Conservation (phyloP, 1,139 yeast genomes). For the Protomyces pachydermus region DNA sequence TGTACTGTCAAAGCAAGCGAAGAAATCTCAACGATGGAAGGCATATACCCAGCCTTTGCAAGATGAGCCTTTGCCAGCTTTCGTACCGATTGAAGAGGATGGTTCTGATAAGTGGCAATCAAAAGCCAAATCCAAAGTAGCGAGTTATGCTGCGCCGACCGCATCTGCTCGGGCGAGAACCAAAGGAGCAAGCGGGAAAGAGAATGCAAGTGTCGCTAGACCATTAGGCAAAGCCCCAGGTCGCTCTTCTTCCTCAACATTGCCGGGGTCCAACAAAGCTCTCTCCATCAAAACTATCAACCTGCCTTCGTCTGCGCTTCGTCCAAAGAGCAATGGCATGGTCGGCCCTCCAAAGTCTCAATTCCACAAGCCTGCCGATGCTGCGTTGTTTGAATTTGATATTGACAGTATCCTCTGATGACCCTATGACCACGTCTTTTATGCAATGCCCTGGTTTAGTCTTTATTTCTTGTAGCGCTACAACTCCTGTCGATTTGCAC, state of each 20-base stretch:
- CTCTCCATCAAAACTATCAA: not conserved
- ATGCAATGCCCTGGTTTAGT: not conserved
- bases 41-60: not conserved
- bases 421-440: not conserved
- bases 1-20: not conserved
- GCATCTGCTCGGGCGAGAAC: conserved; percentile 11
- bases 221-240: not conserved
- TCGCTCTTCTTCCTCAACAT: no score
- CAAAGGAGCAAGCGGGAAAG: not conserved
- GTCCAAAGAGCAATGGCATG: not conserved
- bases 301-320: not conserved
- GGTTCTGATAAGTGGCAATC: not conserved
- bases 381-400: not conserved
- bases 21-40: not conserved
- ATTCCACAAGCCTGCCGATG: not conserved
- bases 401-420: not conserved
- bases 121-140: not conserved
- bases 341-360: not conserved
- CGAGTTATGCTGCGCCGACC: conserved; percentile 15
- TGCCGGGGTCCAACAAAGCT: no score
- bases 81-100: not conserved
- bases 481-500: not conserved
- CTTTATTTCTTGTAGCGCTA: not conserved
- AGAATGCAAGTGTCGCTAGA: not conserved
- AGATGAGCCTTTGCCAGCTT: not conserved